A percentile compares a stretch with the other conserved stretches of the same genome.
Evolutionary conservation across 805 yeast species (phyloP).

Genomic region (Komagataella mondaviorum): DNA sequence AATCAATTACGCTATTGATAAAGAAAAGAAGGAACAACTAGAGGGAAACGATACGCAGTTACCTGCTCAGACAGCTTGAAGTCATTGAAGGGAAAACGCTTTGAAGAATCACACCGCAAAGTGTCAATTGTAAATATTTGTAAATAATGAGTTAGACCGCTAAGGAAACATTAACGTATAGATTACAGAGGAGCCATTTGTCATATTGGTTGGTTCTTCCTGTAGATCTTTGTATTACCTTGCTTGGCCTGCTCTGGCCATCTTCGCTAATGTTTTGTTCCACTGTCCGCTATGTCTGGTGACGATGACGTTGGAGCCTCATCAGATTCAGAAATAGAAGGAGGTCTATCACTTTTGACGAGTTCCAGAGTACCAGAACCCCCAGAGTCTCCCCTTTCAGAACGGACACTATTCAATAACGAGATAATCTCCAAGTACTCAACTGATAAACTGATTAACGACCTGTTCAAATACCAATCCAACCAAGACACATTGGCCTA

Average conservation of each 20-base stretch:
- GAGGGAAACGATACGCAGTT: background rate
- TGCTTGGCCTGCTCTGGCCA: background rate
- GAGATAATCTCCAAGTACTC: background rate
- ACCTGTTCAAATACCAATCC: background rate
- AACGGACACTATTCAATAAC: background rate
- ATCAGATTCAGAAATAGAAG: background rate
- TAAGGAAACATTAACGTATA: background rate
- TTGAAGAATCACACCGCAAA: background rate
- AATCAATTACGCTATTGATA: conserved; percentile 17
- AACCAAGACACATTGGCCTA: background rate
- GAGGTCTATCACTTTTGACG: background rate
- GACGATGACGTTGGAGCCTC: background rate
- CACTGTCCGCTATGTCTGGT: background rate
- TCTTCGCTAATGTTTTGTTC: background rate
- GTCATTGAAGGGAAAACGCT: background rate
- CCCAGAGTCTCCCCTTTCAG: background rate
- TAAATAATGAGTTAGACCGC: background rate
- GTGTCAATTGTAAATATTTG: background rate
- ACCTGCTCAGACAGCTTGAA: background rate
- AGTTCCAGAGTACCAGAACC: background rate
- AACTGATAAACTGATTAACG: background rate
- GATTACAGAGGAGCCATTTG: background rate
- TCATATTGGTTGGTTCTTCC: too few species aligned
- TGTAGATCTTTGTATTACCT: background rate
- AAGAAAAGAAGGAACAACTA: conserved; percentile 6